Evolutionary conservation across 169 alveolate species (phyloP).

Genomic region (Perkinsus marinus): DNA sequence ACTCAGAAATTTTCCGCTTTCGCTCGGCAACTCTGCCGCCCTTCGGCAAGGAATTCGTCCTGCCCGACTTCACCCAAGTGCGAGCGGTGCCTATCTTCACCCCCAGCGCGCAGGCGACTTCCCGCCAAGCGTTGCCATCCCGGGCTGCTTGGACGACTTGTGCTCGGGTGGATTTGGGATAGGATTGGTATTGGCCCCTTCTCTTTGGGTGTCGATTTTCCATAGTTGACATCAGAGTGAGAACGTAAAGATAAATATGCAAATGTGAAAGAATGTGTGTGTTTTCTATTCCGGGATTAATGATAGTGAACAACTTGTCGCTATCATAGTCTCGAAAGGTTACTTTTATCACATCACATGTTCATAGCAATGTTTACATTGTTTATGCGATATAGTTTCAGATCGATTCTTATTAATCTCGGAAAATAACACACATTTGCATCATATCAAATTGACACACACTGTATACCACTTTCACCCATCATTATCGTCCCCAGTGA

Average conservation of each 20-base stretch:
- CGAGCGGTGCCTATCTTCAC: background rate
- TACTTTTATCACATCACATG: too few relatives aligned
- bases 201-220: background rate
- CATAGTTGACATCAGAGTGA: background rate
- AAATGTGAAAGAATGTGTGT: too few relatives aligned
- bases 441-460: too few relatives aligned
- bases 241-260: background rate
- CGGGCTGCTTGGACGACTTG: background rate
- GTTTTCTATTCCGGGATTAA: too few relatives aligned
- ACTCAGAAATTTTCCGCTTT: background rate
- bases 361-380: too few relatives aligned
- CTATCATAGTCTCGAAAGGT: too few relatives aligned
- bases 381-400: too few relatives aligned
- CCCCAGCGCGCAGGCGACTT: background rate
- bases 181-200: background rate
- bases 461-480: too few relatives aligned
- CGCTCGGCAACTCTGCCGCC: background rate
- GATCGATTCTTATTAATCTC: too few relatives aligned
- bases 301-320: too few relatives aligned
- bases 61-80: background rate
- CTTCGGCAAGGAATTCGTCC: background rate
- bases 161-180: background rate
- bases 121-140: background rate
- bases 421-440: too few relatives aligned
- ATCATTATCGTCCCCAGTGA: too few relatives aligned